Base-by-base conservation (phyloP, 345 rosid species). In the Erucastrum elatum region DNA sequence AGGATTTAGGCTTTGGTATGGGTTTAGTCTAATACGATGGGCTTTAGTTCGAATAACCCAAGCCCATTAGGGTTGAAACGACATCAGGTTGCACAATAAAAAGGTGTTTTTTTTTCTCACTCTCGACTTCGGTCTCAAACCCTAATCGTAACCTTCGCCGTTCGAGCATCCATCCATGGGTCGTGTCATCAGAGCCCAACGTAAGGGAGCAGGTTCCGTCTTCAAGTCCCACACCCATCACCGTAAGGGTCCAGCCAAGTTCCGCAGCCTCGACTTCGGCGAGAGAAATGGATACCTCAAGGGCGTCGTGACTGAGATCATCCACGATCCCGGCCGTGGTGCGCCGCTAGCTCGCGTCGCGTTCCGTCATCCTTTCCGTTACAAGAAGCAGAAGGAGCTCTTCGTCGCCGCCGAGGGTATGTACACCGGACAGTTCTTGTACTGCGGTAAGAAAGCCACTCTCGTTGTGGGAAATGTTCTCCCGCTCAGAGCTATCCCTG, bases 121-220 rank as follows among this genome's bases (percentile, higher is more conserved):
- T 4, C 1, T 4, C 10, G 4, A 61, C 63, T 61, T 69, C 53
- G 55, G 46, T 26, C 81, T 55, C 76, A 59, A 78, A 72, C 77
- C 77, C 77, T 72, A 66, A 1, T 26, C 59, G 27, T n/a, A 1
- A 30, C 2, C 68, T 13, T 61, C 64, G 77, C 77, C 74, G 77
- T 29, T 29, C 74, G 33, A 64, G 65, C 62, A 39, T 72, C 60
- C 66, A 88, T 66, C 60, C 49, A 88, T 90, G 94, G 94, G 94
- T 68, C 84, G 92, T 21, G 94, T 90, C 4, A 90, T 90, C 71
- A 83, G 94, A 65, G 92, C 90, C n/a, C 94, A 88, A 67, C 85
- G 92, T 72, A 90, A 90, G 86, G 94, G 94, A 17, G 88, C 92
- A 0, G 92, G 94, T 10, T 90, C 92, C 30, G 90, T 90, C 73